Conservation (phyloP, 495 filamentous ascomycete genomes). For the Tuber magnatum region DNA sequence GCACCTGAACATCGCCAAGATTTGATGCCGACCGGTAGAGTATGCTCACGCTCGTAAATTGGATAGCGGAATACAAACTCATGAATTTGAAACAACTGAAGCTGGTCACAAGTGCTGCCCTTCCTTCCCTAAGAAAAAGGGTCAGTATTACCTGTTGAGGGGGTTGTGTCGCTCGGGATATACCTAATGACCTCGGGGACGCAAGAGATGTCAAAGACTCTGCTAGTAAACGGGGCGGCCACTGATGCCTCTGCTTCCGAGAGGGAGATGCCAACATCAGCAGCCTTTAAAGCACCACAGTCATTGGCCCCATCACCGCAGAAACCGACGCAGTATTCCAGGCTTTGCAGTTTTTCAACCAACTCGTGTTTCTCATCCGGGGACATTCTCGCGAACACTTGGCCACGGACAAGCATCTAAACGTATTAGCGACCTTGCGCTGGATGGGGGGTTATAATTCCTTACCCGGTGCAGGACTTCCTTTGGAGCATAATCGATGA, state of each 20-base stretch:
- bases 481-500: conserved; percentile 78
- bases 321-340: conserved; percentile 93
- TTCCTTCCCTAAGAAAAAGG: conserved; percentile 60
- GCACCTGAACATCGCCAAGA: conserved; percentile 87
- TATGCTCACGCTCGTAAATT: conserved; percentile 98
- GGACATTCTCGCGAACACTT: conserved; percentile 97
- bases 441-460: conserved; percentile 10
- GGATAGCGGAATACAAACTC: conserved; percentile 97
- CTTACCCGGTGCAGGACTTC: conserved; percentile 62
- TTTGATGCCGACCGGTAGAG: conserved; percentile 93
- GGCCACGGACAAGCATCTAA: conserved; percentile 80
- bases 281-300: conserved; percentile 93
- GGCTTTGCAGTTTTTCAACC: conserved; percentile 91
- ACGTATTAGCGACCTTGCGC: conserved; percentile 29
- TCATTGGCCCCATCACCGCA: conserved; percentile 98
- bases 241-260: conserved; percentile 98
- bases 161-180: conserved; percentile 15
- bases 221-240: conserved; percentile 92
- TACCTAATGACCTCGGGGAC: conserved; percentile 86
- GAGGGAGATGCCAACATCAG: conserved; percentile 96
- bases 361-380: conserved; percentile 98
- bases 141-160: conserved; percentile 17
- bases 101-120: conserved; percentile 89
- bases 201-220: conserved; percentile 93
- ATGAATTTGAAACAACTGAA: conserved; percentile 99